These are phyloP conservation scores for Cicer chorassanicum DNA, from an alignment of 306 rosid genomes.

Conservation along the genomic window DNA sequence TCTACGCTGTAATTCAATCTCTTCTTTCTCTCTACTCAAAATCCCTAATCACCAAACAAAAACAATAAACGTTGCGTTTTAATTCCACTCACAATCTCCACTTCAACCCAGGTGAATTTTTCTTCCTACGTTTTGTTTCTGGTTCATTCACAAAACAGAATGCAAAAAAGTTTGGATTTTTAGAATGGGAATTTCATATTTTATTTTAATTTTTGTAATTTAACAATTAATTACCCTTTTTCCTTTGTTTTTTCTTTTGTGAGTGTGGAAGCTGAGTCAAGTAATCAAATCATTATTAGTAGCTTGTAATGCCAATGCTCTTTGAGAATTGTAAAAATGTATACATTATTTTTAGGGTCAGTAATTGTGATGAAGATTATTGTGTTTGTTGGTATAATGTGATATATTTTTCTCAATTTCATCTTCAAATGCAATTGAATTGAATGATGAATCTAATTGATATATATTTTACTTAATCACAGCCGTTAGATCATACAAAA, in stretches of 20 bases:
- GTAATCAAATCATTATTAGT: neutral
- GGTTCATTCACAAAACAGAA: neutral
- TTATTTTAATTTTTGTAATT: too few species aligned
- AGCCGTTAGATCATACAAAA: too few species aligned
- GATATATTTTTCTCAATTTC: slow-evolving; percentile 7
- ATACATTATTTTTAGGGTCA: slow-evolving; percentile 26
- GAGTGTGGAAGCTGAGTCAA: neutral
- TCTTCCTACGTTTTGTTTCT: slow-evolving; percentile 1
- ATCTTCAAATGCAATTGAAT: too few species aligned
- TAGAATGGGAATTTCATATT: too few species aligned
- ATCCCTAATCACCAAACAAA: neutral
- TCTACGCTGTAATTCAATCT: slow-evolving; percentile 35
- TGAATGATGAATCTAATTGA: too few species aligned
- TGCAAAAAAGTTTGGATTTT: neutral
- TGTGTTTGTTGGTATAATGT: slow-evolving; percentile 17
- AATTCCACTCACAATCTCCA: slow-evolving; percentile 32
- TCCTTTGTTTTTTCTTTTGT: too few species aligned
- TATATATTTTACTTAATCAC: too few species aligned
- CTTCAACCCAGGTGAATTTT: slow-evolving; percentile 40
- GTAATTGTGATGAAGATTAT: neutral
- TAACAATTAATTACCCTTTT: neutral
- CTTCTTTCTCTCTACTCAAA: slow-evolving; percentile 18
- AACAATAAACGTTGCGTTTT: slow-evolving; percentile 34
- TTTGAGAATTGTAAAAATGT: slow-evolving; percentile 40
- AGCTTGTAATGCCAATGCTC: slow-evolving; percentile 31